phyloP scores from a whole-genome alignment of 2,329 filamentous ascomycete genomes.

The Pseudogymnoascus sp. region DNA sequence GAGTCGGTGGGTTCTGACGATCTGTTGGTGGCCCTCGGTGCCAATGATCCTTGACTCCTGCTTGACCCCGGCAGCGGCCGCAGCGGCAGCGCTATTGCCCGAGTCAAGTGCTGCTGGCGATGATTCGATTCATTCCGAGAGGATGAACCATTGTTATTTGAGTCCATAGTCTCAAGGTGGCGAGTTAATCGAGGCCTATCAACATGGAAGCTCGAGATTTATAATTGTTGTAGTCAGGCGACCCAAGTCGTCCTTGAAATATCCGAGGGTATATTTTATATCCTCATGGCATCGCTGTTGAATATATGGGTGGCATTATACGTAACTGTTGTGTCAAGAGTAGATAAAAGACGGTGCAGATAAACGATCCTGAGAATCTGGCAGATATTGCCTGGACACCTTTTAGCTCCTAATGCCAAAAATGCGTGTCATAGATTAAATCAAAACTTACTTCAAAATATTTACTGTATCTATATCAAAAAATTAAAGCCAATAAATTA shows the following conservation, averaged over 20 bases:
- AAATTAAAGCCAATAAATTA: neutral
- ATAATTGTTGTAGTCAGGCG: slow-evolving; percentile 33
- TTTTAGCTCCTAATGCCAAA: neutral
- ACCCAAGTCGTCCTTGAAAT: slow-evolving; percentile 18
- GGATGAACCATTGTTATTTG: neutral
- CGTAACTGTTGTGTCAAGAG: neutral
- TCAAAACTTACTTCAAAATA: neutral
- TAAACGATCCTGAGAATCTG: neutral
- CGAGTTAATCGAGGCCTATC: neutral
- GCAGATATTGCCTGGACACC: neutral
- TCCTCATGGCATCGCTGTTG: neutral
- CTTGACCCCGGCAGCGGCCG: neutral
- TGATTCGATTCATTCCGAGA: neutral
- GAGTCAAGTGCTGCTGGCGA: neutral
- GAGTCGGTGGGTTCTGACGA: neutral
- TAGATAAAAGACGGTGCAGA: neutral
- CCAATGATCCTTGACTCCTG: neutral
- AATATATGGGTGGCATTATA: neutral
- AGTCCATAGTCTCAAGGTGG: neutral
- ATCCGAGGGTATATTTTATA: neutral
- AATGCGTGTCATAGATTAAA: neutral
- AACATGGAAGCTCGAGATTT: slow-evolving; percentile 26
- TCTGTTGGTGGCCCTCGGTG: neutral
- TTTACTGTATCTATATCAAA: neutral
- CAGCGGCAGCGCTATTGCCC: neutral